A percentile compares a stretch with the other conserved stretches of the same genome.
Conservation (phyloP, 306 rosid species). For the Fragaria iinumae region DNA sequence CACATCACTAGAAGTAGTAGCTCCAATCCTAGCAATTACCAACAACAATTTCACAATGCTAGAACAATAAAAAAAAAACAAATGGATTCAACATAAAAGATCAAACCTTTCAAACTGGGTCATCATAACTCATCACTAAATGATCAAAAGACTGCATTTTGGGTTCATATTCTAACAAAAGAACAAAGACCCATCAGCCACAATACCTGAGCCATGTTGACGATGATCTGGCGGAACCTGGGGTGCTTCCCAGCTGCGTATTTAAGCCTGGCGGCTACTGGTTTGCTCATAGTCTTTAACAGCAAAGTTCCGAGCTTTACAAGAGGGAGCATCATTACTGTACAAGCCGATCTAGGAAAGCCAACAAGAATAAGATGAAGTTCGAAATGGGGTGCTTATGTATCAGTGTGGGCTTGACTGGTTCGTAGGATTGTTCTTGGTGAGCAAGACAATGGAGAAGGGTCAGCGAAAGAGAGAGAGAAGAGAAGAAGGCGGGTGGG, state of each 20-base stretch:
- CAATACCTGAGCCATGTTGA: constrained; percentile 66
- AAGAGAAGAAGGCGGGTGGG: neutral
- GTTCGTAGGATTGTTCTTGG: constrained; percentile 43
- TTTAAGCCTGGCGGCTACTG: constrained; percentile 73
- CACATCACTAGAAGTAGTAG: neutral
- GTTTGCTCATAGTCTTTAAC: constrained; percentile 84
- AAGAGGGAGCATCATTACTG: constrained; percentile 61
- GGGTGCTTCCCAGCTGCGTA: constrained; percentile 71
- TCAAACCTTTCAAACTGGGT: neutral
- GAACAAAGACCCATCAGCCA: neutral
- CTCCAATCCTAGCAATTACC: neutral
- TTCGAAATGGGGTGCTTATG: neutral
- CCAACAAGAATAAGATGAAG: neutral
- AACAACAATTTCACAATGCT: neutral
- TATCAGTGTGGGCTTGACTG: constrained; percentile 15
- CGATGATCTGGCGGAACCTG: constrained; percentile 67
- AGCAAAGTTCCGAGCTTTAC: constrained; percentile 80
- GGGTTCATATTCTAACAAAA: neutral
- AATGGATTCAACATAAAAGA: neutral
- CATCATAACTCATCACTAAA: neutral
- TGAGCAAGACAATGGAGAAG: constrained; percentile 29
- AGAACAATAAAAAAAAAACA: neutral
- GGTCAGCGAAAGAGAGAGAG: neutral
- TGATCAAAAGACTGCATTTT: neutral
- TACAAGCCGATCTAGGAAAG: constrained; percentile 16